Conservation (phyloP, 129 eudicot genomes). For the Lactuca sativa region DNA sequence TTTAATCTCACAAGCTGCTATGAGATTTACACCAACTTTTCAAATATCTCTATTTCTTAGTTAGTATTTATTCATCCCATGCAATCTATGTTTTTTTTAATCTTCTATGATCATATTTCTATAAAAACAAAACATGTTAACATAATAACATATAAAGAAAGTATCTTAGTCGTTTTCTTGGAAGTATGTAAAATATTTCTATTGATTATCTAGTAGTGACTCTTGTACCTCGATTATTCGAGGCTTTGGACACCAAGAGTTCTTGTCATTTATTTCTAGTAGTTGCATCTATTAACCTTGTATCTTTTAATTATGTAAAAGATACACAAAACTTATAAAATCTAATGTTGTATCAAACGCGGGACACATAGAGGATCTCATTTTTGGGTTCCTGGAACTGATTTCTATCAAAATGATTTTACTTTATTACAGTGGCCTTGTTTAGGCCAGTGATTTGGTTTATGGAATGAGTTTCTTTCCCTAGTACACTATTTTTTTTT, state of each 20-base stretch:
- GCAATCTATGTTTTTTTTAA: too few species aligned
- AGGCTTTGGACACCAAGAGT: constrained; percentile 39
- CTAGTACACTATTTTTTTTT: constrained; percentile 42
- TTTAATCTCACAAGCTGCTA: too few species aligned
- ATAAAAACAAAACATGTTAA: too few species aligned
- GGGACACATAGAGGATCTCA: constrained; percentile 99
- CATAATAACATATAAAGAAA: too few species aligned
- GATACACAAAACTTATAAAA: constrained; percentile 63
- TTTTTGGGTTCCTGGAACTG: constrained; percentile 99
- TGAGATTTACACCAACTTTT: too few species aligned
- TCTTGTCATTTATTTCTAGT: constrained; percentile 45
- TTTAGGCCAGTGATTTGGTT: constrained; percentile 91
- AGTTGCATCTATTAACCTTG: constrained; percentile 51
- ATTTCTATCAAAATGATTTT: constrained; percentile 92
- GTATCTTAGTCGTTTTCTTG: too few species aligned
- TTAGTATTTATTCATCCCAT: too few species aligned
- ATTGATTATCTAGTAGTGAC: neutral
- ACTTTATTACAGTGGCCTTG: constrained; percentile 81
- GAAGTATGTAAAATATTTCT: too few species aligned
- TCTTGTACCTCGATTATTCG: neutral
- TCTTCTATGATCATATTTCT: too few species aligned
- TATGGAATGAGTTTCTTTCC: constrained; percentile 56
- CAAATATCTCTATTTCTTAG: too few species aligned
- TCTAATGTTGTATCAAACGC: constrained; percentile 90
- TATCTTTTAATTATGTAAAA: constrained; percentile 42